Evolutionary conservation across 805 yeast genomes (phyloP).

Genomic region (Kuraishia cidri): DNA sequence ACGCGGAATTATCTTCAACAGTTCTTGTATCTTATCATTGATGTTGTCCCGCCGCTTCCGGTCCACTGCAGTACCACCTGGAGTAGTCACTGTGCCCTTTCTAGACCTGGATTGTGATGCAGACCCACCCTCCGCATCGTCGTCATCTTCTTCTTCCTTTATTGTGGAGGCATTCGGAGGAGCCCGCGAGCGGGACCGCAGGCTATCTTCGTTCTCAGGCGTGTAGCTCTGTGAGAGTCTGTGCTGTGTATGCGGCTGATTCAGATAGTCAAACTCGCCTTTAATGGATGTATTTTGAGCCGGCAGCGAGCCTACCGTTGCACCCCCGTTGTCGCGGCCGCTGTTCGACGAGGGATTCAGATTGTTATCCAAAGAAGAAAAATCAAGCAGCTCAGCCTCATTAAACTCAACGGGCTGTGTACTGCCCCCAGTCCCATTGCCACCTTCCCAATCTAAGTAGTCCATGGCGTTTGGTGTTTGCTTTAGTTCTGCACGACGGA

Average conservation of each 20-base stretch:
- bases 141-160: conserved; percentile 20
- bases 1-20: conserved; percentile 19
- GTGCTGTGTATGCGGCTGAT: no score
- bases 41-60: conserved; percentile 46
- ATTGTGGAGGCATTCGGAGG: background rate
- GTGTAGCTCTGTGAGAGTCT: conserved; percentile 1
- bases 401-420: background rate
- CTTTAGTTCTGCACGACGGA: no score
- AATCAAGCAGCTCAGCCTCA: conserved; percentile 2
- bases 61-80: conserved; percentile 20
- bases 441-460: conserved; percentile 2
- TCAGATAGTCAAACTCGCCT: no score
- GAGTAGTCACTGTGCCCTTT: conserved; percentile 7
- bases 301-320: background rate
- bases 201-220: background rate
- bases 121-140: conserved; percentile 17
- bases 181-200: conserved; percentile 3
- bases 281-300: background rate
- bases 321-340: background rate
- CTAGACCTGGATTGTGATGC: conserved; percentile 6
- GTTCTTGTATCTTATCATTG: conserved; percentile 48
- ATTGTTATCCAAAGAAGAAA: conserved; percentile 1
- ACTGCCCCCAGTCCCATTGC: background rate
- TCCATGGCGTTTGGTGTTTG: no score
- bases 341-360: background rate